Evolutionary conservation across 2,329 filamentous ascomycete species (phyloP).

Genomic region (Colletotrichum tropicicola): DNA sequence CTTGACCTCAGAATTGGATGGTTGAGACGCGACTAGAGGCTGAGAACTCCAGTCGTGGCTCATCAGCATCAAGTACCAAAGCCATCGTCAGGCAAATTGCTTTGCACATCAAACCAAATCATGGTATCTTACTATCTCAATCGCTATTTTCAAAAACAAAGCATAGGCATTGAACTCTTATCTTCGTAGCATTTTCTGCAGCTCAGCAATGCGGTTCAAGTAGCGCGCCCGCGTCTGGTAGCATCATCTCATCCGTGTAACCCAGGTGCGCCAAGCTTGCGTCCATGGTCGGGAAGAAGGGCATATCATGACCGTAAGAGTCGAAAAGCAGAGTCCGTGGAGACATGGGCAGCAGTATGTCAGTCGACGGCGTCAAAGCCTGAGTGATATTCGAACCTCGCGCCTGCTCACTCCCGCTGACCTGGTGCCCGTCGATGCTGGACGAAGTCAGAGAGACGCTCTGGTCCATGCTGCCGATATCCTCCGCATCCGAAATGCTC

Average conservation of each 20-base stretch:
- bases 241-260: constrained; percentile 16
- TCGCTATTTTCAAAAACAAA: too few species aligned
- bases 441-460: background rate
- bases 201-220: constrained; percentile 19
- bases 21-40: too few species aligned
- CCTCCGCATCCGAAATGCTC: background rate
- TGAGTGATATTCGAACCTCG: constrained; percentile 15
- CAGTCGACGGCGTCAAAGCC: constrained; percentile 17
- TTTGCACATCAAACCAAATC: too few species aligned
- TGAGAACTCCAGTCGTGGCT: too few species aligned
- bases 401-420: background rate
- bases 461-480: background rate
- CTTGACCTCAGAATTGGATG: too few species aligned
- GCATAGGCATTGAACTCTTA: too few species aligned
- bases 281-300: constrained; percentile 36
- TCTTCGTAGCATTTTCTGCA: too few species aligned
- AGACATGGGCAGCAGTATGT: constrained; percentile 32
- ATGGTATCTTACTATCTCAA: too few species aligned
- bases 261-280: constrained; percentile 19
- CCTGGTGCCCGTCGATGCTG: background rate
- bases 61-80: too few species aligned
- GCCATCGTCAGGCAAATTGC: too few species aligned
- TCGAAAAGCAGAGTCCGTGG: constrained; percentile 34
- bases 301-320: constrained; percentile 32
- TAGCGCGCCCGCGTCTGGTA: background rate